Evolutionary conservation across 176 grass and related monocot genomes (phyloP), one percentile per base, ranked within the genome.

Genomic region (Raddia guianensis): DNA sequence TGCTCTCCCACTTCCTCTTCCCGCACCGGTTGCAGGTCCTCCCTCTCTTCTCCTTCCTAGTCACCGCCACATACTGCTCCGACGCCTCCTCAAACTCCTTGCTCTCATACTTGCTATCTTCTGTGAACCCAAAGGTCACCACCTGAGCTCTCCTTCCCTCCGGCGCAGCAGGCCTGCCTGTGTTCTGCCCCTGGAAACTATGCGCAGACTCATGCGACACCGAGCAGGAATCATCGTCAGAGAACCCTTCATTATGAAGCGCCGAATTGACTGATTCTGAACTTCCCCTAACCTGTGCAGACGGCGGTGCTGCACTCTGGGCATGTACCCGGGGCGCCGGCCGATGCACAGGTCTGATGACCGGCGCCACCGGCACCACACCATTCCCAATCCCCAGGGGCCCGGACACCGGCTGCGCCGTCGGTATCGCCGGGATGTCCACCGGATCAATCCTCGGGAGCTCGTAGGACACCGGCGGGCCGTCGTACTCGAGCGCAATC

Each of bases 1-100:
- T 98, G 75, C 86, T 82, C 75, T 93, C 95, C 95, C 95, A 98
- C 75, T 92, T 98, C 72, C 86, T 86, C 88, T 91, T 98, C 9
- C 92, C 72, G 4, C 95, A 98, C 18, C 95, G 86, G 83, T 75
- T 75, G 63, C 92, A 95, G 4, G 86, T 83, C 75, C 68, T 83
- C 3, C 68, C 79, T 49, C 44, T 88, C 68, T 82, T 89, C 80
- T 94, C 90, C 72, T 66, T 86, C 77, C 81, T 91, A 48, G 88
- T 86, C 15, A 90, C 88, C 2, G 81, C 88, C 19, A 87, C 82
- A 12, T 72, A 88, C 66, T 88, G 95, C 32, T 75, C 84, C 0
- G 92, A 86, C 0, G 15, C 79, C 10, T 88, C 80, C 6, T 89
- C 78, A 27, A 88, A n/a, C 3, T 98, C 92, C 20, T 58, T 85